Evolutionary conservation across 2,329 filamentous ascomycete species (phyloP).

Genomic region (Rhynchosporium graminicola): DNA sequence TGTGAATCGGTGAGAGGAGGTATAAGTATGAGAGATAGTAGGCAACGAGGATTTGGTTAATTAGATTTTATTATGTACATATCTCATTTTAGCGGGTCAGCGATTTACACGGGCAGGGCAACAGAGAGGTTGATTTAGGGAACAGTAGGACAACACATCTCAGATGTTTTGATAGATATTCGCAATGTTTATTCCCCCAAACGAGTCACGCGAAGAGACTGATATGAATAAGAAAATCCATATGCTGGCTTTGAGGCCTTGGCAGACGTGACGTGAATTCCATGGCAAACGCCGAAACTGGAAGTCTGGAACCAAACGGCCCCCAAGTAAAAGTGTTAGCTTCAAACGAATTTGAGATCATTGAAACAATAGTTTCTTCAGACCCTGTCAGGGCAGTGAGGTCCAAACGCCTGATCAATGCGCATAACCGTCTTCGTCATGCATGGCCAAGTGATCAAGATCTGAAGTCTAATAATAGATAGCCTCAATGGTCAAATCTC

Average conservation of each 20-base stretch:
- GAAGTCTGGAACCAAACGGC: neutral
- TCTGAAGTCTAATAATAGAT: no score
- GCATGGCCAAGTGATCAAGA: no score
- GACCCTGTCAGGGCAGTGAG: neutral
- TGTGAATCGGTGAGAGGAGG: neutral
- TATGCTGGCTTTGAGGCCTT: neutral
- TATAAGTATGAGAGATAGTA: neutral
- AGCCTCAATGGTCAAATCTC: no score
- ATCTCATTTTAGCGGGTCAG: slow-evolving; percentile 1
- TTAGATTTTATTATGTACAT: neutral
- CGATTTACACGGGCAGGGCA: neutral
- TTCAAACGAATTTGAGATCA: neutral
- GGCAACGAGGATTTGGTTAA: no score
- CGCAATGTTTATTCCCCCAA: no score
- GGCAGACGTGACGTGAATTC: neutral
- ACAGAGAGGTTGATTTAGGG: slow-evolving; percentile 1
- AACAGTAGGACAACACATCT: neutral
- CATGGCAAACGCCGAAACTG: neutral
- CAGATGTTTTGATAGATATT: neutral
- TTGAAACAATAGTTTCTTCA: slow-evolving; percentile 3
- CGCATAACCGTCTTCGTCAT: neutral
- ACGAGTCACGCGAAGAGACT: neutral
- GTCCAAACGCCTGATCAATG: neutral
- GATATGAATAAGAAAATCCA: neutral
- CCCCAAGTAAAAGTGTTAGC: neutral